phyloP scores from a whole-genome alignment of 768 basidiomycete genomes.

The Gloeophyllum trabeum region DNA sequence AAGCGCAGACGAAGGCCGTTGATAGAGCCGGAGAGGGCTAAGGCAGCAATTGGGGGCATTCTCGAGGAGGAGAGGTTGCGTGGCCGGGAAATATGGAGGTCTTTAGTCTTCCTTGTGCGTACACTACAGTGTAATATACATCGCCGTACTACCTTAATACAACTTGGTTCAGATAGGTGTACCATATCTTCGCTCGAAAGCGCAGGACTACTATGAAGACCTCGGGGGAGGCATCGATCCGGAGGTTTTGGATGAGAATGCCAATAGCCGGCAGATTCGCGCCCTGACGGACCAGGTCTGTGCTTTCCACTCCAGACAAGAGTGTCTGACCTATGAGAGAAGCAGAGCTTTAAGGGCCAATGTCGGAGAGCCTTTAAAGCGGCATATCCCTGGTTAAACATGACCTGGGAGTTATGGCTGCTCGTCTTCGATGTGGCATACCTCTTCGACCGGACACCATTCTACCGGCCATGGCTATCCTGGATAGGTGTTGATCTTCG shows the following conservation, averaged over 20 bases:
- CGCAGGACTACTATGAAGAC: slow-evolving; percentile 83
- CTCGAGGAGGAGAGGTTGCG: slow-evolving; percentile 58
- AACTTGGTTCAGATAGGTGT: slow-evolving; percentile 58
- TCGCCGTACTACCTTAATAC: not conserved
- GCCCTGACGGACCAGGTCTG: slow-evolving; percentile 45
- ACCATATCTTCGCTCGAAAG: slow-evolving; percentile 84
- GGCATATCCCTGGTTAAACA: slow-evolving; percentile 76
- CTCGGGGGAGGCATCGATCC: slow-evolving; percentile 71
- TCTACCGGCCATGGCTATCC: slow-evolving; percentile 85
- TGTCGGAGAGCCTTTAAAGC: slow-evolving; percentile 55
- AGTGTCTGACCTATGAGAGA: not conserved
- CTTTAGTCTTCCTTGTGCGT: slow-evolving; percentile 71
- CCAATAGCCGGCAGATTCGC: slow-evolving; percentile 30
- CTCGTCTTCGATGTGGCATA: slow-evolving; percentile 81
- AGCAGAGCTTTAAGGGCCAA: slow-evolving; percentile 39
- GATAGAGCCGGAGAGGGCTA: slow-evolving; percentile 57
- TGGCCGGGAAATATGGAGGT: slow-evolving; percentile 57
- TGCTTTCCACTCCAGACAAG: too few relatives aligned
- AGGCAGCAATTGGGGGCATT: slow-evolving; percentile 55
- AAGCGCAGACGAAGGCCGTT: slow-evolving; percentile 67
- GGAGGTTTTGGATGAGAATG: slow-evolving; percentile 51
- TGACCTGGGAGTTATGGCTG: slow-evolving; percentile 70
- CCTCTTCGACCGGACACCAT: slow-evolving; percentile 76
- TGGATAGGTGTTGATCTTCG: slow-evolving; percentile 81
- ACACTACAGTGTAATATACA: not conserved